A percentile compares a stretch with the other conserved stretches of the same genome.
phyloP scores from a whole-genome alignment of 352 stramenopile species.

The Globisporangium emineosum region DNA sequence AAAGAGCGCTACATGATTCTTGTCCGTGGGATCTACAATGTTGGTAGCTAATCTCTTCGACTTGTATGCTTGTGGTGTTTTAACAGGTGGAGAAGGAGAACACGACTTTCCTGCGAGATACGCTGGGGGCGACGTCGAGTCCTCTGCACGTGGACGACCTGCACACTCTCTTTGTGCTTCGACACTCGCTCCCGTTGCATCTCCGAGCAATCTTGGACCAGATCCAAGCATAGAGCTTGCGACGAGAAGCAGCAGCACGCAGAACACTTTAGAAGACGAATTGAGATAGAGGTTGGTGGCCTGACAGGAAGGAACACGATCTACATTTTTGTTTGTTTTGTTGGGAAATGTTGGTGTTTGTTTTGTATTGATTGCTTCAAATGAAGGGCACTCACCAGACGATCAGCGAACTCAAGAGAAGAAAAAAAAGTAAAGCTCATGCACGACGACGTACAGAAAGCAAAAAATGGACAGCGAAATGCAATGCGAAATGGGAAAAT shows the following conservation, averaged over 20 bases:
- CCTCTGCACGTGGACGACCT: conserved; percentile 60
- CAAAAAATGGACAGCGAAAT: neutral
- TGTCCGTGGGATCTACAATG: neutral
- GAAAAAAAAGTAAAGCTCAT: neutral
- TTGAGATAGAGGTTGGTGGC: neutral
- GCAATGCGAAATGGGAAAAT: conserved; percentile 14
- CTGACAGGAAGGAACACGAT: conserved; percentile 3
- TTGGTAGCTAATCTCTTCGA: neutral
- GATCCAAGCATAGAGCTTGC: neutral
- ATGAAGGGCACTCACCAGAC: conserved; percentile 13
- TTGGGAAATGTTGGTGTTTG: conserved; percentile 3
- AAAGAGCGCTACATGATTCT: neutral
- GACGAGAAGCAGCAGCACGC: neutral
- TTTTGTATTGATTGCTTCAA: conserved; percentile 4
- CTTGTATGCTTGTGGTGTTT: conserved; percentile 15
- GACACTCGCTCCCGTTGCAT: conserved; percentile 41
- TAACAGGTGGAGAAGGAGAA: conserved; percentile 70
- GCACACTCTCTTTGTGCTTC: conserved; percentile 55
- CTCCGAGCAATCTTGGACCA: conserved; percentile 36
- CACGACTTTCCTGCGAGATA: conserved; percentile 48
- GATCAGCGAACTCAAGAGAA: conserved; percentile 3
- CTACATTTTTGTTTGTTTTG: neutral
- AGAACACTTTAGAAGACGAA: neutral
- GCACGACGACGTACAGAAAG: conserved; percentile 10
- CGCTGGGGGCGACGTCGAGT: conserved; percentile 46